Evolutionary conservation across 495 filamentous ascomycete genomes (phyloP).

Genomic region (Aspergillus nidulans): DNA sequence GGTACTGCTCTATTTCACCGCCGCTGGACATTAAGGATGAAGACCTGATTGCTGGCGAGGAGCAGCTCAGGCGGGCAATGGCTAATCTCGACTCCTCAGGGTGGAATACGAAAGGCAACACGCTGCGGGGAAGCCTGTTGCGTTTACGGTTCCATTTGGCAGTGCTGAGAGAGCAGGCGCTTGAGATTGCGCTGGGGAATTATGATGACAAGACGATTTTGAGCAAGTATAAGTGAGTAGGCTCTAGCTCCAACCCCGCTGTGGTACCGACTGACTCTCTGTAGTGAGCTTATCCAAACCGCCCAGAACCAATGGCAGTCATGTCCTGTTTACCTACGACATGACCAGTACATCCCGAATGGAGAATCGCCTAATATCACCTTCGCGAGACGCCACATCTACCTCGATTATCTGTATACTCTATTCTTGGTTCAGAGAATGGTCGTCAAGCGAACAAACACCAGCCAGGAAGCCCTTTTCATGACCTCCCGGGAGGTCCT

Average conservation of each 20-base stretch:
- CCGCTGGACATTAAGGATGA: constrained; percentile 56
- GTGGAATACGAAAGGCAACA: constrained; percentile 46
- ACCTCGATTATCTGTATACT: constrained; percentile 52
- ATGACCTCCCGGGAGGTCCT: constrained; percentile 52
- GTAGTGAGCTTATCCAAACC: constrained; percentile 32
- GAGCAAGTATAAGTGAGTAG: constrained; percentile 42
- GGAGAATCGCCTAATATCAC: constrained; percentile 15
- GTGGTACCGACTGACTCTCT: neutral
- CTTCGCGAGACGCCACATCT: constrained; percentile 32
- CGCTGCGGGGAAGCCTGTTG: constrained; percentile 37
- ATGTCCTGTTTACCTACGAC: constrained; percentile 31
- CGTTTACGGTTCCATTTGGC: constrained; percentile 49
- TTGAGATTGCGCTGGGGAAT: constrained; percentile 55
- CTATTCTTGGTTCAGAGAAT: constrained; percentile 56
- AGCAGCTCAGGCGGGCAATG: constrained; percentile 37
- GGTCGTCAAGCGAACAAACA: constrained; percentile 47
- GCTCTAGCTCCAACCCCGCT: too few relatives aligned
- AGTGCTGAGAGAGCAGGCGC: constrained; percentile 51
- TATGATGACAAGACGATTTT: constrained; percentile 34
- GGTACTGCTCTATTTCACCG: constrained; percentile 50
- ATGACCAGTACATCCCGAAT: constrained; percentile 30
- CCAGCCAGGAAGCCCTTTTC: constrained; percentile 47
- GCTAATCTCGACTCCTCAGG: constrained; percentile 46
- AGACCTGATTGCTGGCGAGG: constrained; percentile 43
- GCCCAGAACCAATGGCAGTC: constrained; percentile 30